Evolutionary conservation across 805 yeast species (phyloP), one percentile per base, ranked within the genome.

Genomic region (Candida mattraensis): DNA sequence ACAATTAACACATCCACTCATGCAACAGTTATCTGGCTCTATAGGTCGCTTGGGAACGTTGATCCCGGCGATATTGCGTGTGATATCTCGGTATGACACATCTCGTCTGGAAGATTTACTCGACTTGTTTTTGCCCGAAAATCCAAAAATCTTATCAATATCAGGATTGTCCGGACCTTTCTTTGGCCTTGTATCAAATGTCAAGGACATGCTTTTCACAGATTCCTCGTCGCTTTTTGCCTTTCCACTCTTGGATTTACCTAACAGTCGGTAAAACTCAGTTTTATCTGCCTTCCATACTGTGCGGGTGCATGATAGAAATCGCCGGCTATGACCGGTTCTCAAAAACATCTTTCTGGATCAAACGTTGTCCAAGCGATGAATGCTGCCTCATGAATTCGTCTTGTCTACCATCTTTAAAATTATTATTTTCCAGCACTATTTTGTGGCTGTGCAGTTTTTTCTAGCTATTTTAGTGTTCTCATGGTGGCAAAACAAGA

Each of bases 1-100:
- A 60, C 99, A 91, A 61, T 91, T 88, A 19, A 87, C 80, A 60
- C 99, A 91, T 1, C 99, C 99, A 39, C 93, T 81, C 95, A 88
- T 88, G 61, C 99, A 91, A 60, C 99, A 91, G 59, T 91, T 88
- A 50, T 89, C 95, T 2, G 98, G 98, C 49, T 87, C 96, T 4
- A 64, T 67, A 0, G 99, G 98, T 54, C 72, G 74, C n/a, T 74
- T 77, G 3, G 96, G 96, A 0, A 91, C 95, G 6, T 56, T 58
- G 0, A 93, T 67, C 0, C 97, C 97, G 0, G 73, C 80, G 3
- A 74, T 70, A 2, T 47, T 44, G 20, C 58, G 50, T 6, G 56
- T 50, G 20, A 61, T 41, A 1, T 45, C 47, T 33, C 66, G 47
- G 21, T 72, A 59, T 3, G 64, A 55, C 2, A 63, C 57, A 38